Base-by-base conservation (phyloP, 768 basidiomycete genomes). In the Hortiboletus campestris region DNA sequence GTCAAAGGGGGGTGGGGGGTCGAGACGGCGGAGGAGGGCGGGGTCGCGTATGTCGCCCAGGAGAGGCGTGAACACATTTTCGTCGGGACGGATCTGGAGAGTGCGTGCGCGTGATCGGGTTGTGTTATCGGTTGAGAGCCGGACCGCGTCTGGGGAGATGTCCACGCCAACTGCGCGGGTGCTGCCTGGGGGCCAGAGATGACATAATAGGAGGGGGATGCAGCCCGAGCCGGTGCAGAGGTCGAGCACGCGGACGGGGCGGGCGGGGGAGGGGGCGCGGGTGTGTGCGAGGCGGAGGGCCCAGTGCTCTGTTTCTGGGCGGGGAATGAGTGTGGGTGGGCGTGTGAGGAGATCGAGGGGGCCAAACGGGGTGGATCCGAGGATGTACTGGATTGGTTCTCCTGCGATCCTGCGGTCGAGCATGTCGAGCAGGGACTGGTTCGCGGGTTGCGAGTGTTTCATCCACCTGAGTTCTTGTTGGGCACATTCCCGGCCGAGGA, bases 281-380 rank as follows among this genome's bases (percentile, higher is more conserved):
- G 67, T 64, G 13, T 79, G 73, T 28, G 85, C 78, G 52, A 94
- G 80, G 48, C 77, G 79, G 10, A 83, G 69, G 8, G 86, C 77
- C 89, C 89, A 91, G 60, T 92, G 73, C 66, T 97, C 93, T 0
- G 96, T 99, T 72, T 99, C 96, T 42, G 94, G 91, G 14, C 96
- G 88, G 13, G 96, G 96, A 41, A 98, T 98, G 59, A 98, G 84
- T 17, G 87, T 85, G 2, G 96, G 96, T 3, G 88, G 76, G 17
- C 90, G 82, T 11, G 80, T 76, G 56, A 84, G 75, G 64, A 98
- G 79, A 63, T 82, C 78, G 45, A 98, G 82, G 6, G 88, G 84
- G 10, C 94, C 93, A 72, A 98, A 97, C 0, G 93, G 91, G 65
- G 91, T 88, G 31, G 83, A 69, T 89, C 94, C 93, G 48, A 97